Evolutionary conservation across 2,329 filamentous ascomycete genomes (phyloP).

Genomic region (Alternaria burnsii): DNA sequence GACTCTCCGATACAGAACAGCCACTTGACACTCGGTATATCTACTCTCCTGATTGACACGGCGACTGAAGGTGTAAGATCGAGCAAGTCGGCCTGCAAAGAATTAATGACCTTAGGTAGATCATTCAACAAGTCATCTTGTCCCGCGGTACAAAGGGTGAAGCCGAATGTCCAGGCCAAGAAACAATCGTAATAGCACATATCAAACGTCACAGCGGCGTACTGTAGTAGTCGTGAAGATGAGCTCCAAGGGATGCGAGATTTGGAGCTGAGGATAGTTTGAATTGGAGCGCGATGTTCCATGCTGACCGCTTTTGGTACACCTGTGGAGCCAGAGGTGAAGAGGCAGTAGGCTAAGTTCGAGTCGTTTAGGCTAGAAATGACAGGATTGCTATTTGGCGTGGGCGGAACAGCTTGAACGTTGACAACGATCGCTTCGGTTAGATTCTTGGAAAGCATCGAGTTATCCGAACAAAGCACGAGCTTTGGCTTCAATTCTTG

Average conservation of each 20-base stretch:
- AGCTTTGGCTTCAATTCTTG: conserved; percentile 43
- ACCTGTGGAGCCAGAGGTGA: conserved; percentile 57
- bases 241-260: conserved; percentile 51
- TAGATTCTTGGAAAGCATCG: background rate
- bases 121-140: conserved; percentile 52
- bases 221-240: conserved; percentile 53
- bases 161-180: conserved; percentile 55
- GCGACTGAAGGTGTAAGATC: conserved; percentile 57
- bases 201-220: conserved; percentile 55
- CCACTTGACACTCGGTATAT: conserved; percentile 52
- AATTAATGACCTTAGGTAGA: conserved; percentile 46
- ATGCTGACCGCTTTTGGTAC: conserved; percentile 55
- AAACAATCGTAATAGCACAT: conserved; percentile 61
- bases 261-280: conserved; percentile 53
- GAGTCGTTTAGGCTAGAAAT: conserved; percentile 34
- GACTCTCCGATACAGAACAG: conserved; percentile 57
- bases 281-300: conserved; percentile 53
- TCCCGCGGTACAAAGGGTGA: conserved; percentile 53
- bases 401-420: conserved; percentile 18
- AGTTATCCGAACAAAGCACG: conserved; percentile 29
- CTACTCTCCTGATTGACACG: conserved; percentile 39
- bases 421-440: conserved; percentile 24
- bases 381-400: conserved; percentile 32
- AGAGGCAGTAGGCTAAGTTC: conserved; percentile 54
- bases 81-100: conserved; percentile 48